Percentiles rank a stretch among this genome's conserved stretches.
These are phyloP conservation scores for Anisodus acutangulus DNA, from an alignment of 257 asterid genomes.

Conservation along the genomic window DNA sequence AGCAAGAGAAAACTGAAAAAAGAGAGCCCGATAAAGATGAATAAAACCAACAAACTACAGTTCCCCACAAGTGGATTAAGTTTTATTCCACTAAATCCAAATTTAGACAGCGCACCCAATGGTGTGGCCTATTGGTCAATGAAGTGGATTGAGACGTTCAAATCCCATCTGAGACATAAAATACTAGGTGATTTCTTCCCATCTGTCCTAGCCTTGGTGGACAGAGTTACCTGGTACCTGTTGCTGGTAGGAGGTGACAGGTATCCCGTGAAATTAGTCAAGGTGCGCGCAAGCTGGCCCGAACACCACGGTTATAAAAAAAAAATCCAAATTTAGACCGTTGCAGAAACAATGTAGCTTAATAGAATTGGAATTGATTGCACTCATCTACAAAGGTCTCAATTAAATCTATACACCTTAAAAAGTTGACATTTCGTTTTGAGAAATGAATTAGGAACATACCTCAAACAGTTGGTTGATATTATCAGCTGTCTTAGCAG, in stretches of 20 bases:
- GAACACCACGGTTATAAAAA: too few species aligned
- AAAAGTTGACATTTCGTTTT: not conserved
- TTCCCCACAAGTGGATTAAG: not conserved
- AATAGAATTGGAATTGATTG: not conserved
- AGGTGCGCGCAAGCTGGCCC: too few species aligned
- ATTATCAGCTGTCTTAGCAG: constrained; percentile 99
- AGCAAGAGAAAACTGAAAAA: not conserved
- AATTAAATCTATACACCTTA: not conserved
- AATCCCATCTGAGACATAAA: too few species aligned
- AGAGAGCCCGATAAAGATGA: not conserved
- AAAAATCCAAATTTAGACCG: not conserved
- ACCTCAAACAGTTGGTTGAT: constrained; percentile 99
- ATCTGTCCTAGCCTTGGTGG: too few species aligned
- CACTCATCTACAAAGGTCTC: not conserved
- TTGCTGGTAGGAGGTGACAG: too few species aligned
- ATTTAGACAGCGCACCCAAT: not conserved
- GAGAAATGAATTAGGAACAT: constrained; percentile 24
- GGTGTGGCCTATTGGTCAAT: too few species aligned
- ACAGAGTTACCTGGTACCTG: too few species aligned
- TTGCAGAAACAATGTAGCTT: not conserved
- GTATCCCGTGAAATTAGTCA: too few species aligned
- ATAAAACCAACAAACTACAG: not conserved
- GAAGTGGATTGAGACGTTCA: too few species aligned
- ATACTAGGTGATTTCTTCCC: too few species aligned
- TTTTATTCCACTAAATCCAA: not conserved